A percentile compares a stretch with the other conserved stretches of the same genome.
Conservation (phyloP, 345 rosid species). For the Firmiana major region DNA sequence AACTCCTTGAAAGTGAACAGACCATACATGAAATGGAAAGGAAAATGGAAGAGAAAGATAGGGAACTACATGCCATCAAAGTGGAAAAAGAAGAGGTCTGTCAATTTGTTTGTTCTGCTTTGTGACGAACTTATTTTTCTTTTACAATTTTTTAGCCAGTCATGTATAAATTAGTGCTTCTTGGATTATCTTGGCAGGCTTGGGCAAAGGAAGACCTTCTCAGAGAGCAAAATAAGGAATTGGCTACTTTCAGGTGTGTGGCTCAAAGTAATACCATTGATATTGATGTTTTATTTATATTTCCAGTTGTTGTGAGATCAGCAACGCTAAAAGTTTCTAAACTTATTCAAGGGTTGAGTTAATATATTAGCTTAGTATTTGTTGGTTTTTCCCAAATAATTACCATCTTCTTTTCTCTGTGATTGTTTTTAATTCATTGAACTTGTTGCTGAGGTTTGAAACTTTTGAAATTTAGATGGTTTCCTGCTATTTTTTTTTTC, state of each 20-base stretch:
- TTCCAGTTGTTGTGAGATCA: not conserved
- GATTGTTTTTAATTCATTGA: not conserved
- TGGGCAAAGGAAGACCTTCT: slow-evolving; percentile 98
- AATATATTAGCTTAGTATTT: not conserved
- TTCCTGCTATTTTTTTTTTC: slow-evolving; percentile 14
- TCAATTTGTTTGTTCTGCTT: slow-evolving; percentile 12
- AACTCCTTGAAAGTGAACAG: slow-evolving; percentile 63
- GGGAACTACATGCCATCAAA: slow-evolving; percentile 81
- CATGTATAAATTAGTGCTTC: slow-evolving; percentile 6
- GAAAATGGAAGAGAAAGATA: slow-evolving; percentile 78
- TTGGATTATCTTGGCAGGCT: slow-evolving; percentile 41
- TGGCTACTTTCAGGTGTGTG: slow-evolving; percentile 82
- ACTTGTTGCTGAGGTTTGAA: not conserved
- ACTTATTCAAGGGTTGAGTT: not conserved
- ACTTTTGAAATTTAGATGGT: slow-evolving; percentile 12
- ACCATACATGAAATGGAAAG: slow-evolving; percentile 64
- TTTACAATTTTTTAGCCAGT: not conserved
- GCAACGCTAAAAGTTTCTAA: not conserved
- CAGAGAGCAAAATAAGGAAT: slow-evolving; percentile 85
- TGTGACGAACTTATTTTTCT: not conserved
- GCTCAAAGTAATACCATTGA: not conserved
- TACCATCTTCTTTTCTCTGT: not conserved
- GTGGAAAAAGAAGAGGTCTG: slow-evolving; percentile 85
- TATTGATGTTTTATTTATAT: not conserved
- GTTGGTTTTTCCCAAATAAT: not conserved